A percentile compares a stretch with the other conserved stretches of the same genome.
These are phyloP conservation scores for Tulasnella sp. DNA, from an alignment of 768 basidiomycete species.

Conservation along the genomic window DNA sequence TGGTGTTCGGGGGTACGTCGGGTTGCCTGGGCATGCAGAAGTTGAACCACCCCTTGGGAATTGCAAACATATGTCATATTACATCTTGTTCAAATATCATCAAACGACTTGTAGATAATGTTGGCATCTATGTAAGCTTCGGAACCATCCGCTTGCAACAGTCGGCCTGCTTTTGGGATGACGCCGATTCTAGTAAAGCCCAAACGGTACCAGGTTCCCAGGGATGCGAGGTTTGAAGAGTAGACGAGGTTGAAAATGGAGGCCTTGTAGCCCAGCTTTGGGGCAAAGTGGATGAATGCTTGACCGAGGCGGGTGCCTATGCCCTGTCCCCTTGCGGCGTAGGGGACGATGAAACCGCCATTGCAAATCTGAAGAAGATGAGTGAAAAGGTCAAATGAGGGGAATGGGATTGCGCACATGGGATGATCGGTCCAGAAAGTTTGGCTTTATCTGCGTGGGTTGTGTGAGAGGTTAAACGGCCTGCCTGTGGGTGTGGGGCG, in stretches of 20 bases:
- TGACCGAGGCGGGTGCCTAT: constrained; percentile 69
- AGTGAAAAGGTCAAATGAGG: background rate
- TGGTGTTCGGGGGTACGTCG: background rate
- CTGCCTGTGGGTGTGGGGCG: constrained; percentile 10
- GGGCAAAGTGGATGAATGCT: constrained; percentile 79
- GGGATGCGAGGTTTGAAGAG: constrained; percentile 23
- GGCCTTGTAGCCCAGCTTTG: constrained; percentile 67
- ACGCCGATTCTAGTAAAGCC: constrained; percentile 75
- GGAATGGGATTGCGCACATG: constrained; percentile 57
- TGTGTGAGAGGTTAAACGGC: background rate
- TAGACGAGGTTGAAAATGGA: constrained; percentile 84
- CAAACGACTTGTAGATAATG: constrained; percentile 78
- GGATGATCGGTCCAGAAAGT: constrained; percentile 85
- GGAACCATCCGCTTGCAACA: constrained; percentile 61
- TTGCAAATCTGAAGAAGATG: constrained; percentile 67
- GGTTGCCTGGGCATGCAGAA: background rate
- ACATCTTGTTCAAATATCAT: constrained; percentile 34
- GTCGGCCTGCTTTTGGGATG: constrained; percentile 71
- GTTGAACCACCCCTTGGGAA: background rate
- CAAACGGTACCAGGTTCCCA: constrained; percentile 71
- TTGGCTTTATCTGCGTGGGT: constrained; percentile 62
- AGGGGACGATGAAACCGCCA: constrained; percentile 79
- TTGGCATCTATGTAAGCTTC: constrained; percentile 90
- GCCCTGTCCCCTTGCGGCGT: constrained; percentile 56
- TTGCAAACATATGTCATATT: background rate